Percentiles rank a stretch among this genome's conserved stretches.
Evolutionary conservation across 139 green algal species (phyloP).

Genomic region (Pleodorina starrii): DNA sequence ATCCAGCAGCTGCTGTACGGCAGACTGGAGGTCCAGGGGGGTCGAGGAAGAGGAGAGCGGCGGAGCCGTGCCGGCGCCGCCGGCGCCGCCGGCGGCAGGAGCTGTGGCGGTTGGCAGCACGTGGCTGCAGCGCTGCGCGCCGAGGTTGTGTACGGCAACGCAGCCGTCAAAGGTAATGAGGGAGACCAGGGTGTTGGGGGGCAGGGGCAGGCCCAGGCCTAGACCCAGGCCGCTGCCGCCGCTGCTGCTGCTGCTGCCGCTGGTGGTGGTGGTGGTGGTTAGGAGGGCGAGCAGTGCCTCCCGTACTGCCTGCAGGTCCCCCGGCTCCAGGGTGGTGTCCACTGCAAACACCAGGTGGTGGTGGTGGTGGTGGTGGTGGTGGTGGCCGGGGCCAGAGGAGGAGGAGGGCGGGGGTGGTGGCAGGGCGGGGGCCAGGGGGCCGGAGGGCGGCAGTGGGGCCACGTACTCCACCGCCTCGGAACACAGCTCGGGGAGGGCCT

Average conservation of each 20-base stretch:
- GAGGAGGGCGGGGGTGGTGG: background rate
- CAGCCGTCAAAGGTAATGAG: slow-evolving; percentile 44
- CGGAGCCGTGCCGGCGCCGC: too few species aligned
- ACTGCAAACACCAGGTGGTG: slow-evolving; percentile 34
- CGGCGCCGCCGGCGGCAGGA: background rate
- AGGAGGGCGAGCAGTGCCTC: slow-evolving; percentile 36
- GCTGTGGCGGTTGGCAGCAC: background rate
- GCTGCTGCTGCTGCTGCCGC: too few species aligned
- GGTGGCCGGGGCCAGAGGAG: background rate
- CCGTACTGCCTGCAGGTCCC: background rate
- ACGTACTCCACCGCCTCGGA: slow-evolving; percentile 44
- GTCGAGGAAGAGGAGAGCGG: background rate
- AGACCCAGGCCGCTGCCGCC: too few species aligned
- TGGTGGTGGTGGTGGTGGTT: background rate
- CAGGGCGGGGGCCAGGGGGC: background rate
- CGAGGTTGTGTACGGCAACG: slow-evolving; percentile 38
- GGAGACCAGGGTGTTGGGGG: slow-evolving; percentile 12
- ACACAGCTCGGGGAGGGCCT: slow-evolving; percentile 35
- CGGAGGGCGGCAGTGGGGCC: background rate
- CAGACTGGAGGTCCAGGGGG: background rate
- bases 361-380: too few species aligned
- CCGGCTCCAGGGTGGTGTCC: slow-evolving; percentile 19
- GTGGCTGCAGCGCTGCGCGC: slow-evolving; percentile 16
- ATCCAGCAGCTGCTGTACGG: slow-evolving; percentile 8
- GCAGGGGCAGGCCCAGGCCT: too few species aligned